These are phyloP conservation scores for Russula brevipes DNA, from an alignment of 768 basidiomycete species.

Conservation along the genomic window DNA sequence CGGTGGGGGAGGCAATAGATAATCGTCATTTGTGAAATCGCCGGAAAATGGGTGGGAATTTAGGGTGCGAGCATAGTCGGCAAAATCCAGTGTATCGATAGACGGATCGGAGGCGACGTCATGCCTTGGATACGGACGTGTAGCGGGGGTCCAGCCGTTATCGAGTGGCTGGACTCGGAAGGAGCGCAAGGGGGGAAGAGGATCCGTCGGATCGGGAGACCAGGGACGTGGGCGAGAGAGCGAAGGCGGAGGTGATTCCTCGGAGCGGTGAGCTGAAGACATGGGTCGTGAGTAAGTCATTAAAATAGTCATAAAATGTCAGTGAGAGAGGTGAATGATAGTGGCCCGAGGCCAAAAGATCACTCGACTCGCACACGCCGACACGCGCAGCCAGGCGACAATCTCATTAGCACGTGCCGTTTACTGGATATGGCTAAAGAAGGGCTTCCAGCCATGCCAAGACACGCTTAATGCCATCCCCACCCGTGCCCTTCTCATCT, in stretches of 20 bases:
- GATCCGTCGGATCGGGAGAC: slow-evolving; percentile 56
- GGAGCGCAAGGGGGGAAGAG: slow-evolving; percentile 34
- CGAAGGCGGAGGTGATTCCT: slow-evolving; percentile 47
- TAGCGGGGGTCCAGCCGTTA: slow-evolving; percentile 23
- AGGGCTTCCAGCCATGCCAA: slow-evolving; percentile 12
- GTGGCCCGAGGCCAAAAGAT: too few relatives aligned
- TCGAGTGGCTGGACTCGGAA: slow-evolving; percentile 24
- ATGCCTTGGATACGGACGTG: slow-evolving; percentile 26
- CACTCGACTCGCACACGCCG: too few relatives aligned
- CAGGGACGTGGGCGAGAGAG: slow-evolving; percentile 54
- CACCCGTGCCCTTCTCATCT: slow-evolving; percentile 34
- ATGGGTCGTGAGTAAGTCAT: slow-evolving; percentile 30
- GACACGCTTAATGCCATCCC: background rate
- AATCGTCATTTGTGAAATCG: slow-evolving; percentile 30
- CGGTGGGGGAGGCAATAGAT: slow-evolving; percentile 29
- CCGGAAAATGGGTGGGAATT: slow-evolving; percentile 24
- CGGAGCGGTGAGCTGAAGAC: slow-evolving; percentile 40
- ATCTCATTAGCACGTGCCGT: background rate
- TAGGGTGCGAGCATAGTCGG: slow-evolving; percentile 52
- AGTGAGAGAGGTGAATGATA: background rate
- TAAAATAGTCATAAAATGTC: slow-evolving; percentile 7
- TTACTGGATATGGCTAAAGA: slow-evolving; percentile 2
- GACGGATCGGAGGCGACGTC: slow-evolving; percentile 56
- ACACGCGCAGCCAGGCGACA: background rate
- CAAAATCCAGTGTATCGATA: slow-evolving; percentile 67